Base-by-base conservation (phyloP, 2,329 filamentous ascomycete species). In the Aspergillus pseudoterreus region DNA sequence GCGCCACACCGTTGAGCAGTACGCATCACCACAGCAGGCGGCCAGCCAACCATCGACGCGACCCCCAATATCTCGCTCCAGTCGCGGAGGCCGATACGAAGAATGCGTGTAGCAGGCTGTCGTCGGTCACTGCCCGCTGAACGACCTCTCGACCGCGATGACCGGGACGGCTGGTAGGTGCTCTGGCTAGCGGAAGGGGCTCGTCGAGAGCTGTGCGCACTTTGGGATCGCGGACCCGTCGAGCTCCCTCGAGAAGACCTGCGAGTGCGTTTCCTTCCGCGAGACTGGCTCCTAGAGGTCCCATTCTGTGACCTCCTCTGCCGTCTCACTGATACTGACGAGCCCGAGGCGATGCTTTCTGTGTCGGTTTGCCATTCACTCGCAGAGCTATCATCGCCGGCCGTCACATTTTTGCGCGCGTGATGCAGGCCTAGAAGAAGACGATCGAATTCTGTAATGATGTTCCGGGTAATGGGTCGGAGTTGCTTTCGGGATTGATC, bases 11-110 rank as follows among this genome's bases (percentile, higher is more conserved):
- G 81, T 63, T 84, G 78, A 2, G 87, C 81, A 0, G 90, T 82
- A 27, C 88, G 82, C 47, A 84, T 80, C 11, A 96, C 71, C 1
- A 84, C 86, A 1, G 74, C 69, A 0, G 77, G 69, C 1, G 87
- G 75, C 70, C 91, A 92, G 0, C 88, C 90, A 2, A 82, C 82
- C 45, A 95, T 72, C 0, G 88, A 81, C 2, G 92, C 92, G 1
- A 90, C 78, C 0, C 88, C 88, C 24, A 96, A 72, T 1, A 96
- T 81, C 58, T 95, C 89, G 58, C 84, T 87, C 92, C 92, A 97
- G 71, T 95, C 88, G 19, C 88, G 81, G 11, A 83, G 73, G 24
- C 65, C 64, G 33, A 63, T 22, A 22, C 22, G 22, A 22, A 22
- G 22, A 6, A 6, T 22, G 22, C 22, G 22, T 22, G 22, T 6